phyloP scores from a whole-genome alignment of 2,329 filamentous ascomycete species.

The Talaromyces albobiverticillius region DNA sequence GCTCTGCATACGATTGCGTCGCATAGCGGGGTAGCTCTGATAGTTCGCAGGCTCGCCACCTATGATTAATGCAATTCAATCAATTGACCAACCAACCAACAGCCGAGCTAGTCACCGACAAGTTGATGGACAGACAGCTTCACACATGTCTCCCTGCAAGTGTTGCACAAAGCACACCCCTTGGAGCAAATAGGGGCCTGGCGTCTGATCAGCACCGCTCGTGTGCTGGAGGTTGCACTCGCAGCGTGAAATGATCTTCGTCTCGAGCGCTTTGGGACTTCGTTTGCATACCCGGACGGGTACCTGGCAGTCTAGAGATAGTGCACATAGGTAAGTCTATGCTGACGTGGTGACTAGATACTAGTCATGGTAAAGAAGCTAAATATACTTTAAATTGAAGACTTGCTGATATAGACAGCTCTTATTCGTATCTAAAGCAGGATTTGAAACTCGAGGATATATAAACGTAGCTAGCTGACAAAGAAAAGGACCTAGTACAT shows the following conservation, averaged over 20 bases:
- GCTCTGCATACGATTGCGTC: neutral
- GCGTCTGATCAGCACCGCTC: neutral
- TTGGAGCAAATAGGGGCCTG: neutral
- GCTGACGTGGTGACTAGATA: neutral
- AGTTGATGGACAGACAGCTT: neutral
- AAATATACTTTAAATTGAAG: neutral
- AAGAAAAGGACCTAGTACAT: neutral
- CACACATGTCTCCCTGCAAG: too few species aligned
- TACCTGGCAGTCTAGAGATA: constrained; percentile 5
- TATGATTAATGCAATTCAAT: neutral
- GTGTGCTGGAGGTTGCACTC: too few species aligned
- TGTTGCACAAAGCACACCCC: neutral
- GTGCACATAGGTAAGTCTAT: neutral
- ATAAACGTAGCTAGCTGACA: neutral
- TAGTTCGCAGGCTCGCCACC: neutral
- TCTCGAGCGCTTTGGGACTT: neutral
- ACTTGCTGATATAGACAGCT: neutral
- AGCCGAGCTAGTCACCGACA: neutral
- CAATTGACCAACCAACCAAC: too few species aligned
- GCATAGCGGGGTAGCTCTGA: neutral
- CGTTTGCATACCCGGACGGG: neutral
- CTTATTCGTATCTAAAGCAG: neutral
- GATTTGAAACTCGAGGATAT: neutral
- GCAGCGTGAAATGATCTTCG: too few species aligned
- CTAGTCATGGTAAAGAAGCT: too few species aligned